phyloP scores from a whole-genome alignment of 495 filamentous ascomycete species.

The Penicillium roqueforti region DNA sequence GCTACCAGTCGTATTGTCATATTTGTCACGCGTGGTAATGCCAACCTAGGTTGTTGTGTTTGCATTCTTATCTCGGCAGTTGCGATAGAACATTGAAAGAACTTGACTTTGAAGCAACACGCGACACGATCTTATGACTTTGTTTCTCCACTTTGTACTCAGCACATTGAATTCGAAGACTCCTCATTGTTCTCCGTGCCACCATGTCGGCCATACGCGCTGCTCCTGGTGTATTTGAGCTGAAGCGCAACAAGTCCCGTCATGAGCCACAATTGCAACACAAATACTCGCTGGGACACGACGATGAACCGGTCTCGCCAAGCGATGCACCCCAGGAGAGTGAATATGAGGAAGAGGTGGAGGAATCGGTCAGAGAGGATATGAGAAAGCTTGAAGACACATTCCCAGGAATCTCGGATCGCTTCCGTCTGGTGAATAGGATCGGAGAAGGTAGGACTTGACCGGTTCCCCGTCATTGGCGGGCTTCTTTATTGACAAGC shows the following conservation, averaged over 20 bases:
- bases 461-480: neutral
- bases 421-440: constrained; percentile 87
- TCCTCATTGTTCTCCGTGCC: neutral
- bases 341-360: constrained; percentile 51
- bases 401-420: constrained; percentile 76
- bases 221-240: constrained; percentile 25
- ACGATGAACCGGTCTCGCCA: constrained; percentile 28
- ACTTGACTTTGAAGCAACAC: neutral
- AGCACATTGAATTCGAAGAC: neutral
- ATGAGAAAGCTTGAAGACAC: constrained; percentile 78
- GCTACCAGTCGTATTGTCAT: neutral
- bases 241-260: constrained; percentile 19
- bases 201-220: constrained; percentile 30
- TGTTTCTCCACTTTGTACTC: neutral
- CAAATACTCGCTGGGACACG: constrained; percentile 25
- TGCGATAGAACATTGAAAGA: neutral
- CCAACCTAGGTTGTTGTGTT: constrained; percentile 4
- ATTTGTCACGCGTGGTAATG: constrained; percentile 4
- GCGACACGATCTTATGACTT: neutral
- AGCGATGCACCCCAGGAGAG: constrained; percentile 20
- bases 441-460: constrained; percentile 79
- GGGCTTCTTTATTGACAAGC: constrained; percentile 6
- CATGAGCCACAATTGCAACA: constrained; percentile 9
- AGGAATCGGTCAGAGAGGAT: constrained; percentile 71
- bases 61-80: neutral